A percentile compares a stretch with the other conserved stretches of the same genome.
Evolutionary conservation across 2,329 filamentous ascomycete species (phyloP).

Genomic region (Sphaceloma murrayae): DNA sequence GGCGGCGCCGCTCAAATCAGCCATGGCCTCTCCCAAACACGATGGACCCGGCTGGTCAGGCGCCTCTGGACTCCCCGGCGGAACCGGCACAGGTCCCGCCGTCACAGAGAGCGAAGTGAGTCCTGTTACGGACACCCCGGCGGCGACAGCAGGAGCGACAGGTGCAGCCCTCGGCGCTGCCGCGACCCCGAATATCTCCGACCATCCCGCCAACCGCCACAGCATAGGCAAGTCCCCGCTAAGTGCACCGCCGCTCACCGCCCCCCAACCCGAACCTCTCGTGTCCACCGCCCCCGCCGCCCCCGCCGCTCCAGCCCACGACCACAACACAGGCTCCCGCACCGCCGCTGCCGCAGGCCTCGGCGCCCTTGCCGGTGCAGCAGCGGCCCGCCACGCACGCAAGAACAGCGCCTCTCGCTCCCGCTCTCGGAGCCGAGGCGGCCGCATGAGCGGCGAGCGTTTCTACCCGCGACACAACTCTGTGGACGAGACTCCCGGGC

Average conservation of each 20-base stretch:
- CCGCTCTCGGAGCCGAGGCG: neutral
- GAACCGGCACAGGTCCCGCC: neutral
- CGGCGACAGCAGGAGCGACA: neutral
- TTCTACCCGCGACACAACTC: too few relatives aligned
- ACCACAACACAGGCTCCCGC: neutral
- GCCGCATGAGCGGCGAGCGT: neutral
- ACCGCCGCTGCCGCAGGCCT: slow-evolving; percentile 9
- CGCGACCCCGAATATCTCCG: neutral
- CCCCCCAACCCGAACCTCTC: too few relatives aligned
- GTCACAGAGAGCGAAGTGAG: slow-evolving; percentile 6
- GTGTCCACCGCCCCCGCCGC: neutral
- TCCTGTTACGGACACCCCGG: neutral
- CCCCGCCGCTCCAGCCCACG: neutral
- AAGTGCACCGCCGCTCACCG: slow-evolving; percentile 6
- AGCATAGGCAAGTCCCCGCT: too few relatives aligned
- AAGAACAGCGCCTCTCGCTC: neutral
- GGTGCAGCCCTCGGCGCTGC: neutral
- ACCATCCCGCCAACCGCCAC: neutral
- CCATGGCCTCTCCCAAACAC: neutral
- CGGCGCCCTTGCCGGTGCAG: slow-evolving; percentile 7
- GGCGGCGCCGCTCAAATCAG: neutral
- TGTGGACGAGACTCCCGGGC: too few relatives aligned
- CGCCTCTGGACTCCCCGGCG: slow-evolving; percentile 6
- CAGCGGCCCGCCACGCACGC: slow-evolving; percentile 12
- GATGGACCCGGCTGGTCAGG: neutral